Percentiles rank a stretch among this genome's conserved stretches.
Conservation (phyloP, 2,329 filamentous ascomycete genomes). For the Aspergillus cejpii region DNA sequence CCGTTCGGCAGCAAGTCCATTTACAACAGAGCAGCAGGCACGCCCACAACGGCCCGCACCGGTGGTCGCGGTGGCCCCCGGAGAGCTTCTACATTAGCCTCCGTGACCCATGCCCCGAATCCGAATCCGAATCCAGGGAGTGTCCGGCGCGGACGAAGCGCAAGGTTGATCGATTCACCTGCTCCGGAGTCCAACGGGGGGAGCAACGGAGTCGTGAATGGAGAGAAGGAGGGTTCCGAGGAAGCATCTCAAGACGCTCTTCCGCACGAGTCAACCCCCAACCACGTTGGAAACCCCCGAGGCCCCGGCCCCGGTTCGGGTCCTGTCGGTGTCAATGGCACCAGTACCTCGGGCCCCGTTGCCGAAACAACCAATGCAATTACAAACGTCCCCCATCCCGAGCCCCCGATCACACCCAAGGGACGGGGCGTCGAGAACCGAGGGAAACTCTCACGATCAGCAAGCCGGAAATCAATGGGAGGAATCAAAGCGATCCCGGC, state of each 20-base stretch:
- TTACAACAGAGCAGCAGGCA: conserved; percentile 21
- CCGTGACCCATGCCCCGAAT: conserved; percentile 27
- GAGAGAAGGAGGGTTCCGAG: conserved; percentile 8
- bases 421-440: conserved; percentile 10
- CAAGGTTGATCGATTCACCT: conserved; percentile 27
- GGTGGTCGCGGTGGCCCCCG: conserved; percentile 36
- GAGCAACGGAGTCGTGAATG: conserved; percentile 21
- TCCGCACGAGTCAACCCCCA: conserved; percentile 8
- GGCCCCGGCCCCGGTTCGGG: neutral
- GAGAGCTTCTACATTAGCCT: conserved; percentile 25
- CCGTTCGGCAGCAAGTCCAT: conserved; percentile 31
- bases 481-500: conserved; percentile 24
- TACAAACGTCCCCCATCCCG: conserved; percentile 2
- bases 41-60: conserved; percentile 30
- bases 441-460: conserved; percentile 15
- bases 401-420: conserved; percentile 12
- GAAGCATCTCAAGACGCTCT: conserved; percentile 3
- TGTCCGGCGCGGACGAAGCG: conserved; percentile 35
- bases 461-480: conserved; percentile 20
- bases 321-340: conserved; percentile 16
- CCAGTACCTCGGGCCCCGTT: conserved; percentile 2
- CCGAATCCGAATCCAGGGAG: conserved; percentile 20
- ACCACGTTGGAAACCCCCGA: conserved; percentile 26
- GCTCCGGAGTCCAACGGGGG: conserved; percentile 21
- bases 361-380: conserved; percentile 2